Evolutionary conservation across 805 yeast species (phyloP).

Genomic region (Candida xyloterini): DNA sequence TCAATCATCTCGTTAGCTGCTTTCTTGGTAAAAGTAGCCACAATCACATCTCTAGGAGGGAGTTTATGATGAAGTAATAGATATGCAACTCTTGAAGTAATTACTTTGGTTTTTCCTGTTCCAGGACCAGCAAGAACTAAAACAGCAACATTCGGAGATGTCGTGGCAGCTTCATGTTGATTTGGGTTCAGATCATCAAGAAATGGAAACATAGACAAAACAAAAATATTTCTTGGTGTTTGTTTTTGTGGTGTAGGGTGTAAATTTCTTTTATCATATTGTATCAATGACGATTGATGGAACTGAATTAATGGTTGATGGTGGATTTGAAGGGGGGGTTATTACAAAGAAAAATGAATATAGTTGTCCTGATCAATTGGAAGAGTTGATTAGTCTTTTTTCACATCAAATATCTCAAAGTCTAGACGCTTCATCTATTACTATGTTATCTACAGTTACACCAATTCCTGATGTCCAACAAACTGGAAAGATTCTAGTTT

Average conservation of each 20-base stretch:
- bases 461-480: not conserved
- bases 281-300: not conserved
- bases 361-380: not conserved
- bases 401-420: not conserved
- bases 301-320: not conserved
- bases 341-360: not conserved
- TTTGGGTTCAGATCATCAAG: conserved; percentile 35
- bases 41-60: conserved; percentile 63
- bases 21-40: conserved; percentile 89
- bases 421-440: not conserved
- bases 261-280: not conserved
- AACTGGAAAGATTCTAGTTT: conserved; percentile 34
- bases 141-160: conserved; percentile 37
- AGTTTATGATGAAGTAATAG: conserved; percentile 50
- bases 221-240: not conserved
- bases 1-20: conserved; percentile 86
- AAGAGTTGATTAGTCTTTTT: not conserved
- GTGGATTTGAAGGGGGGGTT: no score
- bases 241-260: not conserved
- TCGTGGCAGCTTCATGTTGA: conserved; percentile 44
- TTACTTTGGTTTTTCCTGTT: conserved; percentile 77
- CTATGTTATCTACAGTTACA: conserved; percentile 1
- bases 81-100: conserved; percentile 75
- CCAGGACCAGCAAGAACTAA: conserved; percentile 63
- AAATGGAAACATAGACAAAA: conserved; percentile 3